Conservation (phyloP, 2,329 filamentous ascomycete species). For the Colletotrichum abscissum region DNA sequence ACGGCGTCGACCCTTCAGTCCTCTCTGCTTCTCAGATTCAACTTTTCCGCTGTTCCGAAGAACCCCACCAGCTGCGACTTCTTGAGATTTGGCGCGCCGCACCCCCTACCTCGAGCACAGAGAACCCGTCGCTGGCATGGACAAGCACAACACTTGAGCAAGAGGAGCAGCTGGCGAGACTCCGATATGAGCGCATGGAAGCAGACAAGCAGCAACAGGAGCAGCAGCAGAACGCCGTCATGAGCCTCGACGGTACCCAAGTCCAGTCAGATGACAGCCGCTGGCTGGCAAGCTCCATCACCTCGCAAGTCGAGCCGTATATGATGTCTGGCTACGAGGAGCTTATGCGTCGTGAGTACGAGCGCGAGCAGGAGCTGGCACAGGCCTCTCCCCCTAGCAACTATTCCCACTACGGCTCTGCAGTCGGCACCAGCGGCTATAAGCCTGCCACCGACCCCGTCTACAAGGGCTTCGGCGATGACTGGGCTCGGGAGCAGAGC, state of each 20-base stretch:
- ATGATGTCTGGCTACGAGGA: constrained; percentile 85
- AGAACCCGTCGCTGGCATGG: constrained; percentile 65
- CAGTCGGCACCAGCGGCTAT: constrained; percentile 44
- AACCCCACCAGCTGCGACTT: constrained; percentile 77
- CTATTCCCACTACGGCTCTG: constrained; percentile 57
- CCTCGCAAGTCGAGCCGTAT: constrained; percentile 78
- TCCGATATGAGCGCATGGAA: constrained; percentile 67
- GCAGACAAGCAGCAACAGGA: constrained; percentile 53
- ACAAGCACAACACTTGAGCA: constrained; percentile 65
- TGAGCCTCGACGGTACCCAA: constrained; percentile 66
- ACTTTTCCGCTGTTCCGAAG: constrained; percentile 81
- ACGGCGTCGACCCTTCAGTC: constrained; percentile 76
- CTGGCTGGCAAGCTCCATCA: constrained; percentile 54
- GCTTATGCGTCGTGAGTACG: constrained; percentile 72
- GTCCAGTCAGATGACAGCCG: constrained; percentile 64
- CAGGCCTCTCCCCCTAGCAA: constrained; percentile 51
- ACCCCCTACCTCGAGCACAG: constrained; percentile 70
- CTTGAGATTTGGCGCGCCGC: constrained; percentile 89
- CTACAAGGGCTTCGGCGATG: constrained; percentile 61
- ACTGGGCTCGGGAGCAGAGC: constrained; percentile 50
- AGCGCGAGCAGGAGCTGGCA: constrained; percentile 46
- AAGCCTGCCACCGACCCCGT: constrained; percentile 72
- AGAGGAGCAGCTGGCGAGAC: constrained; percentile 67
- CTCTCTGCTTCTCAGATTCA: constrained; percentile 81
- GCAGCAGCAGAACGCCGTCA: constrained; percentile 51